Evolutionary conservation across 768 basidiomycete species (phyloP).

Genomic region (Xanthoconium stramineum): DNA sequence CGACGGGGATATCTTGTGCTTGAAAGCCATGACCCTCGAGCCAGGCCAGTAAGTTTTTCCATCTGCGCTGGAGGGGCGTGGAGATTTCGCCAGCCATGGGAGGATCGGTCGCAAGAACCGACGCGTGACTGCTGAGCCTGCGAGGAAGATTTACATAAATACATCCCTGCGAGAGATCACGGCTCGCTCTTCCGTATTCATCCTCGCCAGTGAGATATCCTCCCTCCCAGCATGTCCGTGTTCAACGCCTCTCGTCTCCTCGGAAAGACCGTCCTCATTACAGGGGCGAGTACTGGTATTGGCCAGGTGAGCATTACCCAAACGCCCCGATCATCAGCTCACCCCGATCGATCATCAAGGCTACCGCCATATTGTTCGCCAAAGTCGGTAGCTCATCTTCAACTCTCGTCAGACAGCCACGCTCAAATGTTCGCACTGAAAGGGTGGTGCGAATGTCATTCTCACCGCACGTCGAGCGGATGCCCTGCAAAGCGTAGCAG

Average conservation of each 20-base stretch:
- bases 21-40: constrained; percentile 47
- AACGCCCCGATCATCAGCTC: neutral
- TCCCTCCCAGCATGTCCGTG: constrained; percentile 55
- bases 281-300: constrained; percentile 88
- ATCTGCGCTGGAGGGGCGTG: constrained; percentile 24
- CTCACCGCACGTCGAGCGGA: constrained; percentile 78
- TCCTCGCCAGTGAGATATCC: neutral
- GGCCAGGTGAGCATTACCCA: constrained; percentile 62
- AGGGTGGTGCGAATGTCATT: constrained; percentile 88
- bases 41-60: constrained; percentile 54
- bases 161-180: neutral
- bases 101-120: no score
- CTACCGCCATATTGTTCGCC: constrained; percentile 85
- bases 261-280: constrained; percentile 84
- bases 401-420: neutral
- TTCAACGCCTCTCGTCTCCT: constrained; percentile 80
- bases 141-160: no score
- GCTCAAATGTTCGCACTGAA: neutral
- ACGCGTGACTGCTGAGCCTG: no score
- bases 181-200: no score
- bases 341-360: constrained; percentile 41
- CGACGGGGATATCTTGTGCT: constrained; percentile 43
- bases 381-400: constrained; percentile 45
- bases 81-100: constrained; percentile 5
- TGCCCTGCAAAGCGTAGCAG: constrained; percentile 64